Base-by-base conservation (phyloP, 805 yeast genomes). In the Sugiyamaella americana region DNA sequence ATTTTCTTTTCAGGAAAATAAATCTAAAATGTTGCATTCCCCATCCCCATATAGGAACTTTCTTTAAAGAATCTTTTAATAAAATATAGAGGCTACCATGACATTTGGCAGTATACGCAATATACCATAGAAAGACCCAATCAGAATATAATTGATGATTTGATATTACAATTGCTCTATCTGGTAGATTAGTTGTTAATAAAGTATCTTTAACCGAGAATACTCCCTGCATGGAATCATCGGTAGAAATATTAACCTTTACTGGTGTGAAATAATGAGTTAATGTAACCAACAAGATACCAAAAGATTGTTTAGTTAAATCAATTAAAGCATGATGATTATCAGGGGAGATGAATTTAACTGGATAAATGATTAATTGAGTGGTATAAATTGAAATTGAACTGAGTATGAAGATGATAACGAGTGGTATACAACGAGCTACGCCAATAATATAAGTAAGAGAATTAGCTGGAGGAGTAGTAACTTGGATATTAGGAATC, bases 91-190 rank as follows among this genome's bases (percentile, higher is more conserved):
- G 71, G 41, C 76, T 72, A 34, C 83, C 84, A 5, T 82, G 77
- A 38, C 81, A 63, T n/a, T 72, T 63, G 10, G 87, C 76, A 4
- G 88, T 74, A 61, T 86, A 84, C 0, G 85, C 70, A 18, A 85
- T 50, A 78, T 86, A 91, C 98, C 98, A 91, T 46, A 87, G 55
- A 57, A 78, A 88, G 8, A 84, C 72, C 98, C 98, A 91, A 62
- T 91, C 98, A 2, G 91, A 80, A 62, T 91, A 91, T 20, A 91
- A 82, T 66, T 89, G 97, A 64, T 91, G 98, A 61, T 91, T 91
- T n/a, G 93, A 78, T 30, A 89, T 81, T 40, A 83, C 62, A 1
- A 91, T 73, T 0, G 85, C 73, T 35, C 79, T 73, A 18, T 75
- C 32, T 8, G 32, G 32, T 8, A 26, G 8, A 8, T 26, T 26